phyloP scores from a whole-genome alignment of 148 eudicot species.

The Cornus florida region DNA sequence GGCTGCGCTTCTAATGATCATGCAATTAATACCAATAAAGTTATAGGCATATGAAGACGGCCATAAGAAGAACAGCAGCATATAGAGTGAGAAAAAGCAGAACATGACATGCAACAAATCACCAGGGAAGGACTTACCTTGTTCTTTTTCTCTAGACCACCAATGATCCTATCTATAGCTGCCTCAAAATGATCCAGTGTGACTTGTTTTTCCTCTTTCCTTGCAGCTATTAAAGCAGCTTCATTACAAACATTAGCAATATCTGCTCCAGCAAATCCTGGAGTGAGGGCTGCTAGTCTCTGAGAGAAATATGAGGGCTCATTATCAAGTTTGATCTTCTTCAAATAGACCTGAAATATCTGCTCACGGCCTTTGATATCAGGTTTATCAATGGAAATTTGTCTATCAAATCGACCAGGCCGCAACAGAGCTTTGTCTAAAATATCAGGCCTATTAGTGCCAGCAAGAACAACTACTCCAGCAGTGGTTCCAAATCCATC shows the following conservation, averaged over 20 bases:
- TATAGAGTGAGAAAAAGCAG: neutral
- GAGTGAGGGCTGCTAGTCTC: slow-evolving; percentile 86
- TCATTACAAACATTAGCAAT: slow-evolving; percentile 93
- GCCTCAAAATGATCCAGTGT: slow-evolving; percentile 81
- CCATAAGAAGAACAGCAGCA: neutral
- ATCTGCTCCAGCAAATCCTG: slow-evolving; percentile 97
- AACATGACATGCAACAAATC: neutral
- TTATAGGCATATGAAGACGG: neutral
- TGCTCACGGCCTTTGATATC: slow-evolving; percentile 93
- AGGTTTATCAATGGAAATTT: slow-evolving; percentile 78
- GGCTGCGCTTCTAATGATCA: neutral
- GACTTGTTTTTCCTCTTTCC: slow-evolving; percentile 46
- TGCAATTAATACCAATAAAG: neutral
- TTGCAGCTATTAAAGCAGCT: slow-evolving; percentile 91
- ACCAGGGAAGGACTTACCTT: slow-evolving; percentile 39
- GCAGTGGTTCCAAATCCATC: slow-evolving; percentile 88
- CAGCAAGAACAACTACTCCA: slow-evolving; percentile 92
- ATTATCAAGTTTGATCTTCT: slow-evolving; percentile 76
- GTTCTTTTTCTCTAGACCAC: slow-evolving; percentile 90
- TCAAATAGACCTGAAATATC: slow-evolving; percentile 77
- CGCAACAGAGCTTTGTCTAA: slow-evolving; percentile 86
- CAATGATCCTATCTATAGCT: slow-evolving; percentile 86
- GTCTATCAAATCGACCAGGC: slow-evolving; percentile 89
- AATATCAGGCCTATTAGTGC: slow-evolving; percentile 85
- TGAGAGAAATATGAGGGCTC: slow-evolving; percentile 73